Evolutionary conservation across 208 protist genomes (phyloP).

Genomic region (Leptomonas pyrrhocoris): DNA sequence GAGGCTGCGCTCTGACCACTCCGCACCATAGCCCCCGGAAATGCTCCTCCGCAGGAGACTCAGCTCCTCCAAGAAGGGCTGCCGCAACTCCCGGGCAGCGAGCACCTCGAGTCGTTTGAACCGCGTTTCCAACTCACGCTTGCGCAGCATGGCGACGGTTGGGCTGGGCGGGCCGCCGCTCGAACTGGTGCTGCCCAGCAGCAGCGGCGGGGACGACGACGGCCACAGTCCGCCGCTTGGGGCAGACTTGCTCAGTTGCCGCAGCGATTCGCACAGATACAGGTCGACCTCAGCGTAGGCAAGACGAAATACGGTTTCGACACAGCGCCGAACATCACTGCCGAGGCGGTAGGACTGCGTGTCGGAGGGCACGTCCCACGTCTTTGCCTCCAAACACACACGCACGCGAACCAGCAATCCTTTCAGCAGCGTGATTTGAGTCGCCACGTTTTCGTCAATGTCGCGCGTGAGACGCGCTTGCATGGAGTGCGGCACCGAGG

Average conservation of each 20-base stretch:
- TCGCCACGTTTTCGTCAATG: conserved; percentile 42
- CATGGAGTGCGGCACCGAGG: conserved; percentile 60
- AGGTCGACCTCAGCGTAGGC: conserved; percentile 64
- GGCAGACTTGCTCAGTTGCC: conserved; percentile 55
- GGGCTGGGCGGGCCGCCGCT: conserved; percentile 7
- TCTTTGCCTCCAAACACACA: conserved; percentile 35
- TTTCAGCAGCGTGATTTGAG: conserved; percentile 36
- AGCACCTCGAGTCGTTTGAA: conserved; percentile 53
- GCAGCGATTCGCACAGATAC: conserved; percentile 71
- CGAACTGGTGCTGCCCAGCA: conserved; percentile 3
- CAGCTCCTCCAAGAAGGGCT: conserved; percentile 43
- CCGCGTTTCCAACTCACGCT: conserved; percentile 56
- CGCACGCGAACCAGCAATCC: conserved; percentile 34
- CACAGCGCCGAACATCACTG: conserved; percentile 43
- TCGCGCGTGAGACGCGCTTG: conserved; percentile 44
- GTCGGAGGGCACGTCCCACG: conserved; percentile 31
- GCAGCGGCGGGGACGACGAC: conserved; percentile 11
- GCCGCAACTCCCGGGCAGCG: conserved; percentile 25
- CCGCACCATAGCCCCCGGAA: conserved; percentile 26
- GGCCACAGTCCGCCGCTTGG: conserved; percentile 18
- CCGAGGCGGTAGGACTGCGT: conserved; percentile 42
- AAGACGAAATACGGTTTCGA: conserved; percentile 46
- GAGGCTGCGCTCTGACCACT: conserved; percentile 37
- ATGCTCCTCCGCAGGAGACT: conserved; percentile 34
- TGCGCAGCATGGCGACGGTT: conserved; percentile 36